Percentiles rank a stretch among this genome's conserved stretches.
These are phyloP conservation scores for Fusarium compactum DNA, from an alignment of 2,329 filamentous ascomycete species.

Conservation along the genomic window DNA sequence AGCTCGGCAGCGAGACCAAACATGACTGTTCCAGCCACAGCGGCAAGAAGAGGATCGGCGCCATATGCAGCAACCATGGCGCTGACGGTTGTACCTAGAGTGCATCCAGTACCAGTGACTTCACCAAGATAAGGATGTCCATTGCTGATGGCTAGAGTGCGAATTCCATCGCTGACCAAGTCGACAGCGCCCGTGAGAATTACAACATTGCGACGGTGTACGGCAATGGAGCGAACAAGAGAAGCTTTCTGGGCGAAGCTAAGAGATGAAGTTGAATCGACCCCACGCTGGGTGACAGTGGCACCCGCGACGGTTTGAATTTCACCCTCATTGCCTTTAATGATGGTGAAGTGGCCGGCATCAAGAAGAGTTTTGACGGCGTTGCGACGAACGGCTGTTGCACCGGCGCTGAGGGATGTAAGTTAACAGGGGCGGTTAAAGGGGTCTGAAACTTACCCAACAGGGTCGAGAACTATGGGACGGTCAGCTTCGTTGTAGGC, in stretches of 20 bases:
- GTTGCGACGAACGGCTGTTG: slow-evolving; percentile 77
- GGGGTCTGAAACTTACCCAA: slow-evolving; percentile 69
- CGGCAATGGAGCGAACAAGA: slow-evolving; percentile 75
- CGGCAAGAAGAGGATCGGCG: slow-evolving; percentile 76
- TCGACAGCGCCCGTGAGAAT: slow-evolving; percentile 87
- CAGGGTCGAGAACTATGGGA: slow-evolving; percentile 88
- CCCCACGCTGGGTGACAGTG: slow-evolving; percentile 74
- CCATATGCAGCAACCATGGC: slow-evolving; percentile 75
- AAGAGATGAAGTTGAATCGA: slow-evolving; percentile 78
- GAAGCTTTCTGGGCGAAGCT: slow-evolving; percentile 64
- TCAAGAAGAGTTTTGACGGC: slow-evolving; percentile 79
- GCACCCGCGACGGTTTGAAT: slow-evolving; percentile 78
- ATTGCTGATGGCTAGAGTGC: slow-evolving; percentile 77
- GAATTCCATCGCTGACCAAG: slow-evolving; percentile 78
- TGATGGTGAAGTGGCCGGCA: slow-evolving; percentile 83
- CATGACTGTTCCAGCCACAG: slow-evolving; percentile 78
- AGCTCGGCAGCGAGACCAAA: slow-evolving; percentile 81
- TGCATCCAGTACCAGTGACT: slow-evolving; percentile 87
- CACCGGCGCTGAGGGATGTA: slow-evolving; percentile 71
- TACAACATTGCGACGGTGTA: slow-evolving; percentile 72
- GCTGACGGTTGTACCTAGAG: slow-evolving; percentile 84
- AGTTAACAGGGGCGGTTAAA: not conserved
- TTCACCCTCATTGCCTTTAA: slow-evolving; percentile 95
- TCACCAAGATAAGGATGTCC: slow-evolving; percentile 78
- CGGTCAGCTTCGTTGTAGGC: slow-evolving; percentile 84